phyloP scores from a whole-genome alignment of 225 moss, liverwort and hornwort genomes.

The Lunularia cruciata region DNA sequence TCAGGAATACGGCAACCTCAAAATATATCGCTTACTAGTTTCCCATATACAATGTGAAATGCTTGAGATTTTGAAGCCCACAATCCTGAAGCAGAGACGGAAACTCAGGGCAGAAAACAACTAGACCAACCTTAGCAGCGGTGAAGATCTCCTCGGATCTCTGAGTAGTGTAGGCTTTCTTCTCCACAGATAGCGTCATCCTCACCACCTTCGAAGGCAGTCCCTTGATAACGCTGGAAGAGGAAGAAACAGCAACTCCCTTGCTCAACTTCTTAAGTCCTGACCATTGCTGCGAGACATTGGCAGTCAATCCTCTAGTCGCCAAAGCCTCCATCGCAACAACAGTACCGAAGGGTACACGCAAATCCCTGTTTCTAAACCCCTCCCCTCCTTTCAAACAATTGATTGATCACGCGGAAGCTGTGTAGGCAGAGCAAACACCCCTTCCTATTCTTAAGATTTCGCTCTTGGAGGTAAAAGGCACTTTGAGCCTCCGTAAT shows the following conservation, averaged over 20 bases:
- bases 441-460: background rate
- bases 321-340: slow-evolving; percentile 47
- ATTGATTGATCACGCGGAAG: background rate
- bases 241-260: background rate
- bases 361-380: background rate
- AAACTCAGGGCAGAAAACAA: background rate
- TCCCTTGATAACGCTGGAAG: background rate
- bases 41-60: too few relatives aligned
- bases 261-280: slow-evolving; percentile 32
- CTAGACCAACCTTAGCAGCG: slow-evolving; percentile 65
- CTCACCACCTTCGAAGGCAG: slow-evolving; percentile 20
- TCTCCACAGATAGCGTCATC: slow-evolving; percentile 58
- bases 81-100: too few relatives aligned
- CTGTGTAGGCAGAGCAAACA: too few relatives aligned
- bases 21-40: too few relatives aligned
- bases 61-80: too few relatives aligned
- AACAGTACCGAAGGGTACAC: background rate
- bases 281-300: slow-evolving; percentile 35
- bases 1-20: too few relatives aligned
- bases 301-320: slow-evolving; percentile 14
- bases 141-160: slow-evolving; percentile 88
- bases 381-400: background rate
- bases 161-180: slow-evolving; percentile 68
- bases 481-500: too few relatives aligned
- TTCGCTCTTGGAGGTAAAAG: background rate